Percentiles rank a stretch among this genome's conserved stretches.
Evolutionary conservation across 352 stramenopile genomes (phyloP).

Genomic region (Nothophytophthora sp.): DNA sequence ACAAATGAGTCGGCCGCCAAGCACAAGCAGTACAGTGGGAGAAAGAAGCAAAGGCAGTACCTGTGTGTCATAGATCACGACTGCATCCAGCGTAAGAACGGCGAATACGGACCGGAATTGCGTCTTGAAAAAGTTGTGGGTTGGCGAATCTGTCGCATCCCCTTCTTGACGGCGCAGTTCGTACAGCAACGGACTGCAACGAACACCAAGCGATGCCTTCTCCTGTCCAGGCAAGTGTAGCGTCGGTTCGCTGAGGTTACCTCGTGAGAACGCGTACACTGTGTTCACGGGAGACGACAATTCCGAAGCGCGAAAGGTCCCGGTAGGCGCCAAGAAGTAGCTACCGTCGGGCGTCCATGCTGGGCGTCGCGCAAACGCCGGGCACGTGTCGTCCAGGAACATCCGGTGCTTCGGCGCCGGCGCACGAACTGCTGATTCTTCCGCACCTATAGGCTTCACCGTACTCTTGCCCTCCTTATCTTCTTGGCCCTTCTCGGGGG

Average conservation of each 20-base stretch:
- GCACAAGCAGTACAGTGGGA: too few species aligned
- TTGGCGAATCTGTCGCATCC: not conserved
- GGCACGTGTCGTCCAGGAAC: conserved; percentile 94
- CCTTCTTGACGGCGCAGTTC: conserved; percentile 49
- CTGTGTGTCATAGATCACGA: conserved; percentile 96
- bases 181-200: conserved; percentile 94
- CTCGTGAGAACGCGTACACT: conserved; percentile 94
- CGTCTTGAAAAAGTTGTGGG: conserved; percentile 78
- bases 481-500: conserved; percentile 11
- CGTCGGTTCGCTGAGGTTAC: conserved; percentile 90
- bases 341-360: conserved; percentile 93
- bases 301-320: conserved; percentile 57
- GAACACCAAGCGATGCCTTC: conserved; percentile 93
- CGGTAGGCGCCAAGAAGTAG: conserved; percentile 91
- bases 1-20: too few species aligned
- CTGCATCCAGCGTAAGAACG: conserved; percentile 92
- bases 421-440: not conserved
- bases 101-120: conserved; percentile 91
- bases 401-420: conserved; percentile 70
- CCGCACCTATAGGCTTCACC: not conserved
- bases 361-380: conserved; percentile 94
- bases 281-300: conserved; percentile 61
- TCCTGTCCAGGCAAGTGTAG: conserved; percentile 92
- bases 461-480: conserved; percentile 11
- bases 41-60: conserved; percentile 23